Evolutionary conservation across 306 rosid species (phyloP).

Genomic region (Lathyrus sativus): DNA sequence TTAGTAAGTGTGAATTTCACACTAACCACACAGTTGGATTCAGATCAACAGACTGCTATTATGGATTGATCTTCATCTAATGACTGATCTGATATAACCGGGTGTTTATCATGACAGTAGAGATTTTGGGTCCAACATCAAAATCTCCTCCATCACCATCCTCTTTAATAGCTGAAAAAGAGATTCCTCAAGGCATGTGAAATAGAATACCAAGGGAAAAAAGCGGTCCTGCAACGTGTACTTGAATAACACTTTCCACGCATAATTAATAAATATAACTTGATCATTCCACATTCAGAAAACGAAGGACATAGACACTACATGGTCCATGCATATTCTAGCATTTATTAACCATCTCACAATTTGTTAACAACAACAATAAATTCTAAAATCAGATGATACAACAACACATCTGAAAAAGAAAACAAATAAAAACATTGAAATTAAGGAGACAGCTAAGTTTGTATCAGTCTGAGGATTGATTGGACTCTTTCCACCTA

Average conservation of each 20-base stretch:
- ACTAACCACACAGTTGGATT: background rate
- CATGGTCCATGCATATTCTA: conserved; percentile 51
- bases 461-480: conserved; percentile 48
- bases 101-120: background rate
- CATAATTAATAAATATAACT: conserved; percentile 59
- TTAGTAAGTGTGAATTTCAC: background rate
- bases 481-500: conserved; percentile 53
- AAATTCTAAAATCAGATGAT: conserved; percentile 73
- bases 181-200: conserved; percentile 22
- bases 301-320: conserved; percentile 36
- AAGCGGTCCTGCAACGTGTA: conserved; percentile 51
- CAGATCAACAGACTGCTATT: background rate
- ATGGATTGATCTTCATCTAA: background rate
- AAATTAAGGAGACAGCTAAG: conserved; percentile 43
- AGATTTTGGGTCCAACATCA: background rate
- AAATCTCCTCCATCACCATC: background rate
- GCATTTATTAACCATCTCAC: conserved; percentile 87
- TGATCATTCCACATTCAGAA: conserved; percentile 52
- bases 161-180: background rate
- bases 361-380: conserved; percentile 66
- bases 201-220: conserved; percentile 36
- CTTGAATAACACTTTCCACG: conserved; percentile 56
- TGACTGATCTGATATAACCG: background rate
- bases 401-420: conserved; percentile 55
- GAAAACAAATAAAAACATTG: conserved; percentile 33